Base-by-base conservation (phyloP, 495 filamentous ascomycete genomes). In the Talaromyces liani region DNA sequence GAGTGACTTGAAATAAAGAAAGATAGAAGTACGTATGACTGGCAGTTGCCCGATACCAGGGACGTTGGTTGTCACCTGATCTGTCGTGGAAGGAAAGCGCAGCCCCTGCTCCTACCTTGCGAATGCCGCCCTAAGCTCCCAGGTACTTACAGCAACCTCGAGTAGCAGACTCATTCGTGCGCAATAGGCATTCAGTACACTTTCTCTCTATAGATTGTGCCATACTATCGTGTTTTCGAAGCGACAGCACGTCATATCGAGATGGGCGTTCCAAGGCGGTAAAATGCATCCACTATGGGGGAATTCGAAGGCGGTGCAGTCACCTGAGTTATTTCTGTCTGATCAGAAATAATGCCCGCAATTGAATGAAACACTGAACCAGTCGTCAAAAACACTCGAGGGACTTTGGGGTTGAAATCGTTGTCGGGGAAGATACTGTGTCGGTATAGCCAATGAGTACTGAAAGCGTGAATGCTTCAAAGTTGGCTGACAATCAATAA, bases 71-170 rank as follows among this genome's bases (percentile, higher is more conserved):
- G 56, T 58, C 56, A 58, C 56, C 56, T 58, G 56, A 58, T 29
- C 29, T 58, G 12, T 39, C 31, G 16, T 58, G 18, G 56, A 58
- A 58, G 56, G 56, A 33, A 58, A 58, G 56, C 36, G 56, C 29
- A 24, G 25, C 9, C 24, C 9, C 22, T 9, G 33, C 33, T 36
- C 33, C 33, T 36, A 9, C 33, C 33, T 10, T 36, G 33, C 33
- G 10, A 36, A 12, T 36, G 10, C 31, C 27, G 7, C 55, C 29
- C 31, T 10, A 18, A n/a, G 25, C 7, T 12, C 9, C 33, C 9
- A 36, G 9, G 9, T 12, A 36, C 33, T 36, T 36, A 9, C 33
- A 36, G 1, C 33, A 36, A 36, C 10, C 33, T 10, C 10, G 33
- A 36, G 33, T 36, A 36, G 12, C 33, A 12, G 3, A 36, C 33